These are phyloP conservation scores for Acacia melanoxylon DNA, from an alignment of 306 rosid species.

Conservation along the genomic window DNA sequence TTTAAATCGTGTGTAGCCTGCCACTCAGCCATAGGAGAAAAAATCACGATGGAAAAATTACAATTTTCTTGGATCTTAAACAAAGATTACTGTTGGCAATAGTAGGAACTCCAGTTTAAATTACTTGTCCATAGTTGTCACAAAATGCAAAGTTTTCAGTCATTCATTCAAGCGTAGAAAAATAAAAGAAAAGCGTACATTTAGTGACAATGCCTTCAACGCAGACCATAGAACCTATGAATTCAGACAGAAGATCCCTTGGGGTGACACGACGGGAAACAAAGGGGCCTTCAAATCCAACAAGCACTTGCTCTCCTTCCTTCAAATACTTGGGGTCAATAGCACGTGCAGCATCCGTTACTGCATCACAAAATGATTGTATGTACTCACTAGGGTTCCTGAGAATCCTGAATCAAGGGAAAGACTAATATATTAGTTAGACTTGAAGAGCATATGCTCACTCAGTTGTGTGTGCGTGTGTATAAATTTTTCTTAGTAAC, in stretches of 20 bases:
- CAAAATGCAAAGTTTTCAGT: background rate
- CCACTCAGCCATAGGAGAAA: conserved; percentile 3
- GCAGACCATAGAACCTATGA: conserved; percentile 95
- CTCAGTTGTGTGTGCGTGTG: background rate
- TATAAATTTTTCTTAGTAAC: background rate
- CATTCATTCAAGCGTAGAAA: background rate
- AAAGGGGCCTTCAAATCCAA: conserved; percentile 91
- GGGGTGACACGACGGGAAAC: conserved; percentile 93
- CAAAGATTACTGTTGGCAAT: background rate
- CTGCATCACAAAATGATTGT: conserved; percentile 89
- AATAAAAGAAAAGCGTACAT: conserved; percentile 45
- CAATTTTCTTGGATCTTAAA: background rate
- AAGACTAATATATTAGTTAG: background rate
- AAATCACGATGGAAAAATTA: background rate
- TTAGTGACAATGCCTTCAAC: conserved; percentile 94
- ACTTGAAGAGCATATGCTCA: background rate
- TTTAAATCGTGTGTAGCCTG: background rate
- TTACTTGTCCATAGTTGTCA: background rate
- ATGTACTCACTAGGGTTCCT: conserved; percentile 87
- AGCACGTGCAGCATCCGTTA: conserved; percentile 74
- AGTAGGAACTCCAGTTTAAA: background rate
- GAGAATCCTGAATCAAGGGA: conserved; percentile 51
- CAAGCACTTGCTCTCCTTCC: conserved; percentile 85
- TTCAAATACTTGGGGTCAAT: conserved; percentile 77
- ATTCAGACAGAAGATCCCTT: conserved; percentile 80